Base-by-base conservation (phyloP, 2,329 filamentous ascomycete species). In the Alternaria sp. region DNA sequence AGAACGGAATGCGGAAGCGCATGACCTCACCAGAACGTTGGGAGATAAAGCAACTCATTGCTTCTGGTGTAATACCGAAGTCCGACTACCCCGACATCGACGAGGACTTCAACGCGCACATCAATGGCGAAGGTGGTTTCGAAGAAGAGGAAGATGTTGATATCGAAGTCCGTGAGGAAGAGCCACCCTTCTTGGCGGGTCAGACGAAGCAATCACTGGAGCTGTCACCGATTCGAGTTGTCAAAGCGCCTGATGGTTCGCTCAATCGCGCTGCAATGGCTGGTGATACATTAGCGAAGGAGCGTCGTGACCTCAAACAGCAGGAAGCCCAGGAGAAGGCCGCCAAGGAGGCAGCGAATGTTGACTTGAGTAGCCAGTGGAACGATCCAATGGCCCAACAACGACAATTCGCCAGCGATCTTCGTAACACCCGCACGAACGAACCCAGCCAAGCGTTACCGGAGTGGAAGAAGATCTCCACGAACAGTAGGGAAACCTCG, bases 161-260 rank as follows among this genome's bases (percentile, higher is more conserved):
- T 73, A 99, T 99, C 67, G 96, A 99, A 80, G 92, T 99, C 28
- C 88, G 91, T 69, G 96, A 99, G 66, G 96, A 99, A 73, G 96
- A 99, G 74, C 96, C 96, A 0, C 96, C 96, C 0, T 99, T 99
- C 84, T 81, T 99, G 66, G 92, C 93, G 15, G 96, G 96, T 5
- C 96, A 99, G 79, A 99, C 96, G 0, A 97, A 97, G 76, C 94
- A 97, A 77, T 97, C 93, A 10, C 85, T 99, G 9, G 96, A 99
- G 75, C 83, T 99, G 5, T 97, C 94, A 2, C 96, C 96, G 0
- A 99, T 99, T 65, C 88, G 96, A 68, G 94, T 99, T 21, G 93
- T 99, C 72, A 98, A 98, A 81, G 96, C 96, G 1, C 96, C 96
- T 0, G 96, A 99, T 80, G 96, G 96, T n/a, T 98, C 95, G 5